These are phyloP conservation scores for Setomelanomma holmii DNA, from an alignment of 2,329 filamentous ascomycete genomes.

Conservation along the genomic window DNA sequence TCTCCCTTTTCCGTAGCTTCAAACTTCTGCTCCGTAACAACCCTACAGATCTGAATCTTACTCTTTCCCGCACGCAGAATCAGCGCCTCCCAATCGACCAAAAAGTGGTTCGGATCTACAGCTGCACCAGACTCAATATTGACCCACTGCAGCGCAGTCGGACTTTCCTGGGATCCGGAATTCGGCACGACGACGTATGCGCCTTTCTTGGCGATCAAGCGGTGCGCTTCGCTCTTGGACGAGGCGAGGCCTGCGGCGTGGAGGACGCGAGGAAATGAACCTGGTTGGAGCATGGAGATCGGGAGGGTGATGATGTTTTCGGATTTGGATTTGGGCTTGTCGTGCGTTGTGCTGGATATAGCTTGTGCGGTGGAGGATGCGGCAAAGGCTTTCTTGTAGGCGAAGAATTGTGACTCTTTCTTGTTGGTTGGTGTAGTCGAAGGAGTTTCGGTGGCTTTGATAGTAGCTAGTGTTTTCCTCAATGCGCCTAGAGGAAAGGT, in stretches of 20 bases:
- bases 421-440: constrained; percentile 6
- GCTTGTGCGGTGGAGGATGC: constrained; percentile 22
- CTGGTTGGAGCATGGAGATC: constrained; percentile 59
- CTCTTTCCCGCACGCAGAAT: constrained; percentile 66
- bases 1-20: constrained; percentile 9
- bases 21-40: constrained; percentile 63
- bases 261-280: constrained; percentile 66
- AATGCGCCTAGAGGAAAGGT: constrained; percentile 37
- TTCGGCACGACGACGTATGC: constrained; percentile 62
- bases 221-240: constrained; percentile 65
- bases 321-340: constrained; percentile 53
- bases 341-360: constrained; percentile 13
- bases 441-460: constrained; percentile 5
- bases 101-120: constrained; percentile 64
- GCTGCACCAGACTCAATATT: constrained; percentile 67
- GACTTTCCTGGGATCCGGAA: constrained; percentile 52
- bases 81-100: constrained; percentile 64
- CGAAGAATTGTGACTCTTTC: constrained; percentile 21
- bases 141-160: constrained; percentile 64
- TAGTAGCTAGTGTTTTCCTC: constrained; percentile 21
- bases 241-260: constrained; percentile 65
- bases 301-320: constrained; percentile 67
- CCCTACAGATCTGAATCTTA: constrained; percentile 64
- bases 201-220: constrained; percentile 62
- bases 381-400: constrained; percentile 38